These are phyloP conservation scores for Luffa aegyptiaca DNA, from an alignment of 306 rosid genomes.

Conservation along the genomic window DNA sequence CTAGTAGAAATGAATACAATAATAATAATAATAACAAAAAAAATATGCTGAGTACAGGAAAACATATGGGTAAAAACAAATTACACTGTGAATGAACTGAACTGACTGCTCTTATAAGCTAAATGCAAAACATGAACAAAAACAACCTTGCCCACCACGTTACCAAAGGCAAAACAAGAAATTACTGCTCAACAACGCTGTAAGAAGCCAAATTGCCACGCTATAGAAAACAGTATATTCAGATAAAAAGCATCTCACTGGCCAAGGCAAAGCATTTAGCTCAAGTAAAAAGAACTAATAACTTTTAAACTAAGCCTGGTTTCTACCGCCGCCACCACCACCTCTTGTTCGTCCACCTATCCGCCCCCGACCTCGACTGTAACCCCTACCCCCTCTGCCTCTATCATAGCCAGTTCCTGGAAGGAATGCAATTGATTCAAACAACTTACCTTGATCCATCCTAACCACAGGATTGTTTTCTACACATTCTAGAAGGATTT, in stretches of 20 bases:
- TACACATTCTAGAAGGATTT: not conserved
- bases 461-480: not conserved
- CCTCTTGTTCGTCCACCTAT: conserved; percentile 47
- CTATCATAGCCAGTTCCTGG: conserved; percentile 60
- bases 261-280: conserved; percentile 13
- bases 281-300: not conserved
- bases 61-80: not conserved
- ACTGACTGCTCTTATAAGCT: not conserved
- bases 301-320: conserved; percentile 2
- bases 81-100: not conserved
- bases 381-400: conserved; percentile 74
- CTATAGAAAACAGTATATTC: conserved; percentile 4
- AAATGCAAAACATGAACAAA: conserved; percentile 10
- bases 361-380: conserved; percentile 70
- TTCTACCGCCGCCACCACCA: conserved; percentile 22
- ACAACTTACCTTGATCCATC: not conserved
- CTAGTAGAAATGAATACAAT: not conserved
- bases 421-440: not conserved
- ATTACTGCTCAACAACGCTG: conserved; percentile 5
- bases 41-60: not conserved
- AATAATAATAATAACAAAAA: not conserved
- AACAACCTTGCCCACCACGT: conserved; percentile 9
- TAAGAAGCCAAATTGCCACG: conserved; percentile 5
- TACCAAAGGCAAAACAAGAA: not conserved
- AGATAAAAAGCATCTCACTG: conserved; percentile 6